Conservation (phyloP, 2,329 filamentous ascomycete species). For the Dothistroma pini region DNA sequence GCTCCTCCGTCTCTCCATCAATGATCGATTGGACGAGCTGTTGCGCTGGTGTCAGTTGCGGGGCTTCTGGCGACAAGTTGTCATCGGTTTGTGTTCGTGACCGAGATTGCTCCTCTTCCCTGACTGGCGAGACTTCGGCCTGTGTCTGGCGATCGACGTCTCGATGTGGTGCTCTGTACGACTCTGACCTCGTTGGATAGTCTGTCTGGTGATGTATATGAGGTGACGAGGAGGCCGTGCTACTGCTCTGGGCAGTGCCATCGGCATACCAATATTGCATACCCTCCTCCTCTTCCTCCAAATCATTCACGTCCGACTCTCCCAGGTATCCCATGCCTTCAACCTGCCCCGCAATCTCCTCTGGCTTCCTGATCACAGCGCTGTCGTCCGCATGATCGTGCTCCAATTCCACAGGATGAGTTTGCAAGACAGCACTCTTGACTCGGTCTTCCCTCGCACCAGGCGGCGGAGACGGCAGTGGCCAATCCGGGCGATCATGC, state of each 20-base stretch:
- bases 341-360: conserved; percentile 20
- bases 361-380: conserved; percentile 22
- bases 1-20: conserved; percentile 11
- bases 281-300: conserved; percentile 23
- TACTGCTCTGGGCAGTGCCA: neutral
- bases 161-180: conserved; percentile 8
- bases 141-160: conserved; percentile 6
- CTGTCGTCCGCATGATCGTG: conserved; percentile 19
- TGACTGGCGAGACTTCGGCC: conserved; percentile 22
- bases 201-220: neutral
- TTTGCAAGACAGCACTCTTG: conserved; percentile 6
- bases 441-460: conserved; percentile 1
- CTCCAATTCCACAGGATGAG: conserved; percentile 16
- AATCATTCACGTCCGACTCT: conserved; percentile 25
- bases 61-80: neutral
- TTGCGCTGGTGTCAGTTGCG: conserved; percentile 3
- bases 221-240: conserved; percentile 1
- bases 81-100: neutral
- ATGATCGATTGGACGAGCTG: neutral
- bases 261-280: conserved; percentile 7
- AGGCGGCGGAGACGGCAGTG: conserved; percentile 17
- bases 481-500: conserved; percentile 31
- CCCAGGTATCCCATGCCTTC: conserved; percentile 18
- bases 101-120: conserved; percentile 7
- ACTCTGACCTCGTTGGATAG: neutral